These are phyloP conservation scores for Plasmodium vinckei DNA, from an alignment of 169 alveolate genomes.

Conservation along the genomic window DNA sequence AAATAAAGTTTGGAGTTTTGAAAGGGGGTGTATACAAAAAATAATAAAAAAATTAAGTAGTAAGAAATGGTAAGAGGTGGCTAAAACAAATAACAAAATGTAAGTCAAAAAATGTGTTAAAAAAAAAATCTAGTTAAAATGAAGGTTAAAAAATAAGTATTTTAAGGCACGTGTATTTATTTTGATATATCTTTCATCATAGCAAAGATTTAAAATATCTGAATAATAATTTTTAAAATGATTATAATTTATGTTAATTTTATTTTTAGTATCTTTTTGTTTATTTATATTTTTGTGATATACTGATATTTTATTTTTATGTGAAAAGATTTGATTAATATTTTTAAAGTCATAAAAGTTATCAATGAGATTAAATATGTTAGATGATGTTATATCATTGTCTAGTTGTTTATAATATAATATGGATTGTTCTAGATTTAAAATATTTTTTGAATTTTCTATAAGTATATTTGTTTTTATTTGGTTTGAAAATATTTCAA, in stretches of 20 bases:
- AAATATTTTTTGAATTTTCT: background rate
- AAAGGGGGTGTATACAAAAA: no score
- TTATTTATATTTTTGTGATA: background rate
- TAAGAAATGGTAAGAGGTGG: no score
- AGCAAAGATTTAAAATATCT: conserved; percentile 29
- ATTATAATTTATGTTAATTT: background rate
- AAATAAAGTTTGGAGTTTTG: no score
- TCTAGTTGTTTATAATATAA: conserved; percentile 1
- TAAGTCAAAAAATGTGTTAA: no score
- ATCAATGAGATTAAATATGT: background rate
- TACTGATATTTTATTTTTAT: background rate
- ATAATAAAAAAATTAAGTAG: no score
- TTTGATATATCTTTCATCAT: conserved; percentile 43
- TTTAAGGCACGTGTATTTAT: conserved; percentile 66
- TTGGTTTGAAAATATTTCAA: background rate
- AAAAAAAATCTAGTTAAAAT: conserved; percentile 13
- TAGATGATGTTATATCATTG: background rate
- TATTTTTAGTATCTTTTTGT: background rate
- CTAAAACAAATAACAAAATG: no score
- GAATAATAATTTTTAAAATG: conserved; percentile 28
- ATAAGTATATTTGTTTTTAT: background rate
- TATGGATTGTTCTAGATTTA: background rate
- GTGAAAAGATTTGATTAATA: conserved; percentile 6
- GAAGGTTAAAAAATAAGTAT: conserved; percentile 21
- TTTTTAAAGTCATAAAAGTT: conserved; percentile 6